Evolutionary conservation across 805 yeast species (phyloP), one percentile per base, ranked within the genome.

Genomic region (Pichia thaimueangensis): DNA sequence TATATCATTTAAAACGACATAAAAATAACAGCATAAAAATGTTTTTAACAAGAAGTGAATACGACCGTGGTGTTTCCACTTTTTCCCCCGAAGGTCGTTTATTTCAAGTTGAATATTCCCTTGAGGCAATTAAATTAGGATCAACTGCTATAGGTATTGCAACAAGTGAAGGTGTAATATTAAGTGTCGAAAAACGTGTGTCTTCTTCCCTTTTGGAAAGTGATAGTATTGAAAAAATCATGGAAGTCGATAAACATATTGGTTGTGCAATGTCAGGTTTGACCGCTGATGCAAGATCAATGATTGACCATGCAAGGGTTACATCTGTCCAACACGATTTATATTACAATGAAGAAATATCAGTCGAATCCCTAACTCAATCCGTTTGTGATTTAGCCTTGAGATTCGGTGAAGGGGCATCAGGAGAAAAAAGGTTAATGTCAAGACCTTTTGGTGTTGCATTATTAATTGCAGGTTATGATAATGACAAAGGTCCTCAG

Each of bases 371-470:
- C 32, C 78, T 93, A 56, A 89, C 98, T 11, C 99, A 94, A 65
- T 80, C 95, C 1, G 96, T 93, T 16, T 93, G 98, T 64, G 98
- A 93, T 67, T 74, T 93, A 58, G 97, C 99, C 2, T 71, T 93
- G 55, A 77, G 97, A 60, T 91, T 91, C 54, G 97, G 97, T 45
- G 98, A 91, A 69, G 96, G 96, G 52, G 96, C 95, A 3, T 80
- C 88, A 31, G 97, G 96, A 45, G 97, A 93, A 60, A 91, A 91
- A 63, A 76, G 94, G 61, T 73, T 83, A 51, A 85, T 93, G 99
- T 87, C 96, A 4, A 80, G 99, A 68, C 99, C 99, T 11, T 93
- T 93, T 63, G 99, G 99, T 60, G 99, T 93, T 38, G 99, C 99
- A 2, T 68, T 93, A 52, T 74, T 93, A 56, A 83, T 93, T 58